These are phyloP conservation scores for Solanum sitiens DNA, from an alignment of 257 asterid genomes.

Conservation along the genomic window DNA sequence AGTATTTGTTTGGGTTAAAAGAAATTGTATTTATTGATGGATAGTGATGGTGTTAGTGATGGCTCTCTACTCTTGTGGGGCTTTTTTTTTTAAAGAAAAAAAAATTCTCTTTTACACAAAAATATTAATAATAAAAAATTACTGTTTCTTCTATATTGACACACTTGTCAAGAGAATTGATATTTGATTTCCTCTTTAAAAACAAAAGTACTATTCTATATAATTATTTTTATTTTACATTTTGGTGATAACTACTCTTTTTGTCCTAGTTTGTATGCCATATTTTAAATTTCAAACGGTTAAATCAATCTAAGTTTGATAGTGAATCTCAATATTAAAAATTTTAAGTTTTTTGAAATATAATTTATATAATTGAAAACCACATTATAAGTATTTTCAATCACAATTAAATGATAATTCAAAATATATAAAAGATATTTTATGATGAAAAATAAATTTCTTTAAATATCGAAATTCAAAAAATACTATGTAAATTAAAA, in stretches of 20 bases:
- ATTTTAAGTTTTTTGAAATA: too few relatives aligned
- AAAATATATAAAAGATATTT: too few relatives aligned
- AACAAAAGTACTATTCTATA: neutral
- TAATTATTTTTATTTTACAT: neutral
- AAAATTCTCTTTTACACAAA: slow-evolving; percentile 1
- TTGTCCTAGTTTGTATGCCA: too few relatives aligned
- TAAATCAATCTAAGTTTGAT: too few relatives aligned
- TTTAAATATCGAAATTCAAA: too few relatives aligned
- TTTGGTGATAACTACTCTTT: neutral
- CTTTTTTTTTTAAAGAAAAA: neutral
- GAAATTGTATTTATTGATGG: slow-evolving; percentile 2
- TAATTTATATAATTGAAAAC: too few relatives aligned
- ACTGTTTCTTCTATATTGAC: slow-evolving; percentile 1
- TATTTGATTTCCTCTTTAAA: neutral
- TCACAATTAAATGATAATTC: neutral
- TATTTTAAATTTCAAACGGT: too few relatives aligned
- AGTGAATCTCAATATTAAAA: too few relatives aligned
- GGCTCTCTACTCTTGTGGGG: slow-evolving; percentile 21
- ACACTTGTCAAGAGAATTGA: slow-evolving; percentile 1
- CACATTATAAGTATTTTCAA: too few relatives aligned
- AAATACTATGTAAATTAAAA: too few relatives aligned
- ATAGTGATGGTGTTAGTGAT: slow-evolving; percentile 30
- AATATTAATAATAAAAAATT: neutral
- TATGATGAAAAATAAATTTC: too few relatives aligned
- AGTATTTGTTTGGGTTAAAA: neutral